These are phyloP conservation scores for Ramaria rubella DNA, from an alignment of 768 basidiomycete species.

Conservation along the genomic window DNA sequence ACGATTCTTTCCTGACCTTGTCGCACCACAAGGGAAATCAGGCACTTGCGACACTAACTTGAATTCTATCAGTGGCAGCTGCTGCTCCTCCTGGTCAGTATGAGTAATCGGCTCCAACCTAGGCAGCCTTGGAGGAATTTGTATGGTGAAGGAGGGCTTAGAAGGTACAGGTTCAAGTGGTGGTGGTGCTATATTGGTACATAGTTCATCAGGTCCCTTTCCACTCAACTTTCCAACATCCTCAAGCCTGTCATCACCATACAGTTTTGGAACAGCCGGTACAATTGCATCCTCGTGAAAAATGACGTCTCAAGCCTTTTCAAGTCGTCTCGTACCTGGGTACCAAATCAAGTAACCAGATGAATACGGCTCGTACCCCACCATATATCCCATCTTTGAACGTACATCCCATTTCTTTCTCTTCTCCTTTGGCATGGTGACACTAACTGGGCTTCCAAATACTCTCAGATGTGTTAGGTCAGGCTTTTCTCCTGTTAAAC, in stretches of 20 bases:
- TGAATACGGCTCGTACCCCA: background rate
- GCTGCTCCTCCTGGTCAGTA: background rate
- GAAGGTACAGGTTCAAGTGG: background rate
- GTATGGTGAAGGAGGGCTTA: background rate
- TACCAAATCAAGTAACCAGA: background rate
- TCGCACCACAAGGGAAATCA: no score
- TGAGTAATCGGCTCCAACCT: background rate
- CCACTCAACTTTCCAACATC: background rate
- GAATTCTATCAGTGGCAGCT: background rate
- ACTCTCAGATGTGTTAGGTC: constrained; percentile 17
- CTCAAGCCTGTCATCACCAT: background rate
- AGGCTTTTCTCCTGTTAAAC: constrained; percentile 20
- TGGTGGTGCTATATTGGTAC: background rate
- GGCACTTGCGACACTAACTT: no score
- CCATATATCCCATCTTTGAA: no score
- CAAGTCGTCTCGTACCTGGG: no score
- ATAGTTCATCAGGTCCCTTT: background rate
- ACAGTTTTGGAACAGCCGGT: background rate
- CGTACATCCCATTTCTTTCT: no score
- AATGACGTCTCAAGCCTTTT: background rate
- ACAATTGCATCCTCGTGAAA: background rate
- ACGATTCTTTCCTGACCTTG: background rate
- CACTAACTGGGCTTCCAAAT: no score
- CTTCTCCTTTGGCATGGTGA: no score
- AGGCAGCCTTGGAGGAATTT: background rate